These are phyloP conservation scores for Thalassiosira delicatula DNA, from an alignment of 352 stramenopile species.

Conservation along the genomic window DNA sequence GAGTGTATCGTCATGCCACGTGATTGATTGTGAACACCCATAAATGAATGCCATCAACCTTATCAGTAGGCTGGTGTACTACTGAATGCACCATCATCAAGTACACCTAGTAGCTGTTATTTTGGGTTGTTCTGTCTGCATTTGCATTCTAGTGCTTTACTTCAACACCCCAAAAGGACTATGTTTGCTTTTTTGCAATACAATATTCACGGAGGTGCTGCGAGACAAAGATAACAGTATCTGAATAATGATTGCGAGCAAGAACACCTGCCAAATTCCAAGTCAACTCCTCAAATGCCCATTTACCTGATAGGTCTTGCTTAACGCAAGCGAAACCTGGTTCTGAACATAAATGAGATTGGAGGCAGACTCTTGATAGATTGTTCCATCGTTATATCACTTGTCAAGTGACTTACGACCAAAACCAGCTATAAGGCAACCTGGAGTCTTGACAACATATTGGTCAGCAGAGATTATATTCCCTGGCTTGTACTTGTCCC, in stretches of 20 bases:
- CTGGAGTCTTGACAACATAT: constrained; percentile 25
- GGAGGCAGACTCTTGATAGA: constrained; percentile 15
- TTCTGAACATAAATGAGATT: background rate
- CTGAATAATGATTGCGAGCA: constrained; percentile 6
- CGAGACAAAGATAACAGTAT: constrained; percentile 14
- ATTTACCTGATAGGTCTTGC: constrained; percentile 4
- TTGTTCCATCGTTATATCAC: constrained; percentile 33
- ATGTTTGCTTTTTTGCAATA: background rate
- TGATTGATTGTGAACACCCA: constrained; percentile 67
- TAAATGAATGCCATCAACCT: constrained; percentile 30
- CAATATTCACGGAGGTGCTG: background rate
- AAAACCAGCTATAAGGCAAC: constrained; percentile 43
- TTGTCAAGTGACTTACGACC: constrained; percentile 41
- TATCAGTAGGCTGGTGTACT: constrained; percentile 40
- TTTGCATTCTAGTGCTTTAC: constrained; percentile 25
- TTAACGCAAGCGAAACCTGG: constrained; percentile 16
- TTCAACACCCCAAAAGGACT: constrained; percentile 17
- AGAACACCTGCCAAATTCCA: background rate
- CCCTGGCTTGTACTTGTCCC: constrained; percentile 31
- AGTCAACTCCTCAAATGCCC: background rate
- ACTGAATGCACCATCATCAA: constrained; percentile 48
- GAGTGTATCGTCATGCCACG: constrained; percentile 49
- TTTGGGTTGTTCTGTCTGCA: constrained; percentile 57
- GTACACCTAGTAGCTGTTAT: constrained; percentile 25
- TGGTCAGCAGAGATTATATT: constrained; percentile 51